Percentiles rank a stretch among this genome's conserved stretches.
Conservation (phyloP, 2,329 filamentous ascomycete genomes). For the Biscogniauxia marginata region DNA sequence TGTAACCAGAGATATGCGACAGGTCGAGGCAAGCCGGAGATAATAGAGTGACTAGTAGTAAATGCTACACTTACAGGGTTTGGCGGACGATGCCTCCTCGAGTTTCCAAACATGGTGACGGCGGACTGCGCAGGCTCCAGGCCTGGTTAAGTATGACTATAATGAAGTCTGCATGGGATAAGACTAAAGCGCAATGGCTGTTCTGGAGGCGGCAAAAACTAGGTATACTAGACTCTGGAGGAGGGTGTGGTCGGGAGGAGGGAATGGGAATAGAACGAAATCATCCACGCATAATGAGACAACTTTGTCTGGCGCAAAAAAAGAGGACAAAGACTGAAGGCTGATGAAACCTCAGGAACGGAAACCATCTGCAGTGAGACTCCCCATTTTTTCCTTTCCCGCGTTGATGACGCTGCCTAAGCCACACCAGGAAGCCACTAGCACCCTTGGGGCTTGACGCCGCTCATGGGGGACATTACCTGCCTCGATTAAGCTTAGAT, state of each 20-base stretch:
- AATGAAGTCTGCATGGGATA: constrained; percentile 24
- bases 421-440: not conserved
- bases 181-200: constrained; percentile 10
- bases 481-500: no score
- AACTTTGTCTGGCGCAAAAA: not conserved
- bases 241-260: no score
- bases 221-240: not conserved
- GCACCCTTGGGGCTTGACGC: not conserved
- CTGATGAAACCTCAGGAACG: not conserved
- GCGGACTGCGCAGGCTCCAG: constrained; percentile 21
- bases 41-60: constrained; percentile 12
- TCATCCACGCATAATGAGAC: not conserved
- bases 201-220: constrained; percentile 8
- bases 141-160: constrained; percentile 21
- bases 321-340: not conserved
- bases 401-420: not conserved
- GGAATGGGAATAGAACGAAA: not conserved
- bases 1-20: no score
- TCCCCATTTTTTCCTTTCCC: not conserved
- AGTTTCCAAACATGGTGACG: constrained; percentile 48
- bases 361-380: not conserved
- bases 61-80: constrained; percentile 44
- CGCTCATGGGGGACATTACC: not conserved
- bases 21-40: no score
- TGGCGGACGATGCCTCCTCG: constrained; percentile 48